These are phyloP conservation scores for Lanmaoa pseudosensibilis DNA, from an alignment of 768 basidiomycete species.

Conservation along the genomic window DNA sequence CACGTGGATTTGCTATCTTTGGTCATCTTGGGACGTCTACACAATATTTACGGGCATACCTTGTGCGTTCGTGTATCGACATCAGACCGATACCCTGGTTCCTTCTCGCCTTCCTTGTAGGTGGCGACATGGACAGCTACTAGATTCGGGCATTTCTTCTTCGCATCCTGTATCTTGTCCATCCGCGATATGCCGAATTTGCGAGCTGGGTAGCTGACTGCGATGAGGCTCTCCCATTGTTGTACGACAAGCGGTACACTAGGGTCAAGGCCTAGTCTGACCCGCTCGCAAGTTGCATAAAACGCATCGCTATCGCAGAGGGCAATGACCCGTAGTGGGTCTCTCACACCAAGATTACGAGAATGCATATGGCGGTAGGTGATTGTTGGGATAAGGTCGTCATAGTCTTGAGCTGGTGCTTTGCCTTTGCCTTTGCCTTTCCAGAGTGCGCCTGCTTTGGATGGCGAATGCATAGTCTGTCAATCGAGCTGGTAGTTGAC, in stretches of 20 bases:
- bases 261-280: conserved; percentile 65
- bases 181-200: conserved; percentile 92
- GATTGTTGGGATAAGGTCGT: conserved; percentile 63
- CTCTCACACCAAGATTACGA: conserved; percentile 63
- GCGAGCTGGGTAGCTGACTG: conserved; percentile 94
- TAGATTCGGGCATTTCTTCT: conserved; percentile 82
- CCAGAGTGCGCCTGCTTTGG: conserved; percentile 31
- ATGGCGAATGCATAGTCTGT: conserved; percentile 19
- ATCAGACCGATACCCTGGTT: conserved; percentile 91
- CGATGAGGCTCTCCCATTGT: conserved; percentile 89
- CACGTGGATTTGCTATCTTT: not conserved
- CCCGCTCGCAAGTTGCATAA: conserved; percentile 83
- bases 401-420: conserved; percentile 44
- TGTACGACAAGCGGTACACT: conserved; percentile 75
- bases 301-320: conserved; percentile 91
- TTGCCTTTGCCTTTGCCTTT: conserved; percentile 73
- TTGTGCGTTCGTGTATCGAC: conserved; percentile 91
- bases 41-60: conserved; percentile 40
- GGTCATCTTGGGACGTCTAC: not conserved
- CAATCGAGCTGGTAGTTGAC: not conserved
- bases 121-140: conserved; percentile 92
- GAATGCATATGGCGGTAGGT: conserved; percentile 80
- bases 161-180: conserved; percentile 79
- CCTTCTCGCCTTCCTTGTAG: conserved; percentile 81
- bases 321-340: conserved; percentile 81